A percentile compares a stretch with the other conserved stretches of the same genome.
Conservation (phyloP, 768 basidiomycete species). For the Clitopilus hobsonii region DNA sequence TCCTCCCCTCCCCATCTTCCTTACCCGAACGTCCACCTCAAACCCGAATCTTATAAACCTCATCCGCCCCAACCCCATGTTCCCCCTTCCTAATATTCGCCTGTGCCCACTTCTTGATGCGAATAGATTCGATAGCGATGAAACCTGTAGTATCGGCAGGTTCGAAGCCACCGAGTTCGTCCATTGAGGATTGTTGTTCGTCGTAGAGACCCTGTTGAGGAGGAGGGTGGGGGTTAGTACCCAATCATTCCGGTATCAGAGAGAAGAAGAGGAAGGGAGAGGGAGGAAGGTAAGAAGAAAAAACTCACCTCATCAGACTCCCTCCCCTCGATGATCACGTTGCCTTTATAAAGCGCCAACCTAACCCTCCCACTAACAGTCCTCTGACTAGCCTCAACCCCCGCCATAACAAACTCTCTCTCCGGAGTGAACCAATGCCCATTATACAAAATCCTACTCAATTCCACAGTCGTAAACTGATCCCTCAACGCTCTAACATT, state of each 20-base stretch:
- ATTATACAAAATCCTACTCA: slow-evolving; percentile 93
- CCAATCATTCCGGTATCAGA: background rate
- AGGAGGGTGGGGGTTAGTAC: background rate
- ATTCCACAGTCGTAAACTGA: slow-evolving; percentile 88
- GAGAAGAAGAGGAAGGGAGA: background rate
- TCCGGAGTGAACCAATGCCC: slow-evolving; percentile 99
- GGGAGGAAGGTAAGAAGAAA: background rate
- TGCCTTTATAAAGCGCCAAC: slow-evolving; percentile 93
- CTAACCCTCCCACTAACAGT: slow-evolving; percentile 94
- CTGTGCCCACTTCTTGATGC: slow-evolving; percentile 97
- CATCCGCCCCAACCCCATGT: slow-evolving; percentile 68
- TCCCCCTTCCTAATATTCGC: slow-evolving; percentile 84
- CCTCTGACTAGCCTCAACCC: slow-evolving; percentile 91
- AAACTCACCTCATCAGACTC: slow-evolving; percentile 72
- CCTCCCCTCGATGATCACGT: slow-evolving; percentile 90
- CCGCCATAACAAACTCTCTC: slow-evolving; percentile 87
- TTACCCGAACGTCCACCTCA: slow-evolving; percentile 17
- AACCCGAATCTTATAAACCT: slow-evolving; percentile 71
- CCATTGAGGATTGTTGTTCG: slow-evolving; percentile 94
- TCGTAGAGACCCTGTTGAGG: slow-evolving; percentile 94
- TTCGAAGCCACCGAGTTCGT: slow-evolving; percentile 97
- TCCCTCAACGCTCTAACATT: slow-evolving; percentile 94
- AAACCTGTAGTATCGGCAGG: slow-evolving; percentile 94
- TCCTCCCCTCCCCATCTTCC: background rate
- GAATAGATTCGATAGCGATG: slow-evolving; percentile 96